Evolutionary conservation across 306 rosid species (phyloP).

Genomic region (Quercus alba): DNA sequence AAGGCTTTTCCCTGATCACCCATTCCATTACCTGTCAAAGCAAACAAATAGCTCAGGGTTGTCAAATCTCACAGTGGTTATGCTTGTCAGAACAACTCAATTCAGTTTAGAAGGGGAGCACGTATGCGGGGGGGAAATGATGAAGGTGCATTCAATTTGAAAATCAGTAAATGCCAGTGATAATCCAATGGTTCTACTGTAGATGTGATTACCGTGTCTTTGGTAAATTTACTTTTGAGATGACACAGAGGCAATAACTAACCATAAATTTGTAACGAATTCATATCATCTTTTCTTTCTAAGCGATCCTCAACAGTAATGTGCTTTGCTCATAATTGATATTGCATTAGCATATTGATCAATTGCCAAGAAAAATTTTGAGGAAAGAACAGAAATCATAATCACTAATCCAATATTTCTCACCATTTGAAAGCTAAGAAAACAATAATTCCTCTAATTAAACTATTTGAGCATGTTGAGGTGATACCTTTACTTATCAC

Average conservation of each 20-base stretch:
- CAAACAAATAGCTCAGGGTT: background rate
- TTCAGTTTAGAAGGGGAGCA: background rate
- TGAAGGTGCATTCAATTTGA: background rate
- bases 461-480: background rate
- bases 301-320: background rate
- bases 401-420: background rate
- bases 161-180: background rate
- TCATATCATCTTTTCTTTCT: background rate
- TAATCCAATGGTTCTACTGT: background rate
- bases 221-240: background rate
- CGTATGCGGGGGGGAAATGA: background rate
- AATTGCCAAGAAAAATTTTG: background rate
- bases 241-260: background rate
- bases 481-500: background rate
- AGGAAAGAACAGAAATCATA: background rate
- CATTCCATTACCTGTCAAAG: constrained; percentile 89
- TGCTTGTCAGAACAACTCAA: background rate
- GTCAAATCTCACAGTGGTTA: background rate
- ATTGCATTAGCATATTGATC: background rate
- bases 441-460: background rate
- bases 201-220: background rate
- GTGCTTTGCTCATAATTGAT: background rate
- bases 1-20: constrained; percentile 89
- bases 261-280: background rate
- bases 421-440: background rate